A percentile compares a stretch with the other conserved stretches of the same genome.
Conservation (phyloP, 1,284 basidiomycete species). For the Apiotrichum montevideense region DNA sequence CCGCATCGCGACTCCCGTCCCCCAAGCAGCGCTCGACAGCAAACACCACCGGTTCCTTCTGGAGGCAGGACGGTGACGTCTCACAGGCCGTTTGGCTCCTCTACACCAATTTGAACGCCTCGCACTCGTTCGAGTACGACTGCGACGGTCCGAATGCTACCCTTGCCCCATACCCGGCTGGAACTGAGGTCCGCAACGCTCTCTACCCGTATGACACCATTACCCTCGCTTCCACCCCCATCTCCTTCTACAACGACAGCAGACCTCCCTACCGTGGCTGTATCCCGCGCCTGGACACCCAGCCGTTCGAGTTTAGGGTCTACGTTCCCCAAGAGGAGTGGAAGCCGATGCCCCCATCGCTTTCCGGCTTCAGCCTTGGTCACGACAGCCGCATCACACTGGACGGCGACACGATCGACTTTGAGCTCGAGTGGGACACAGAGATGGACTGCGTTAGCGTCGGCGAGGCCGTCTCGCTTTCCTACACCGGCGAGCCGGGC, state of each 20-base stretch:
- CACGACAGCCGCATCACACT: slow-evolving; percentile 67
- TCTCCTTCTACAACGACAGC: slow-evolving; percentile 59
- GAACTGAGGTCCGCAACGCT: slow-evolving; percentile 62
- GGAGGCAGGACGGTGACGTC: slow-evolving; percentile 47
- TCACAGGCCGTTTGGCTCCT: slow-evolving; percentile 67
- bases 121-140: slow-evolving; percentile 58
- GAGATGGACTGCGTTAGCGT: slow-evolving; percentile 67
- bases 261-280: slow-evolving; percentile 67
- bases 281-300: slow-evolving; percentile 59
- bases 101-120: slow-evolving; percentile 74
- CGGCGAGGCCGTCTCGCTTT: slow-evolving; percentile 57
- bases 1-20: slow-evolving; percentile 59
- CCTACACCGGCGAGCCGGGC: slow-evolving; percentile 59
- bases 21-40: slow-evolving; percentile 49
- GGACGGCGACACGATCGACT: slow-evolving; percentile 57
- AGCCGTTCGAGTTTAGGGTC: slow-evolving; percentile 71
- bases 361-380: slow-evolving; percentile 73
- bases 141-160: slow-evolving; percentile 62
- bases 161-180: slow-evolving; percentile 63
- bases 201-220: slow-evolving; percentile 76
- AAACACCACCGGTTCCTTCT: slow-evolving; percentile 35
- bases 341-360: slow-evolving; percentile 61
- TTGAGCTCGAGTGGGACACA: slow-evolving; percentile 69
- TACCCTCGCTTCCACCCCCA: slow-evolving; percentile 58
- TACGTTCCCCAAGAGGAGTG: slow-evolving; percentile 65